Percentiles rank a stretch among this genome's conserved stretches.
Evolutionary conservation across 768 basidiomycete species (phyloP).

Genomic region (Calocybe gangraenosa): DNA sequence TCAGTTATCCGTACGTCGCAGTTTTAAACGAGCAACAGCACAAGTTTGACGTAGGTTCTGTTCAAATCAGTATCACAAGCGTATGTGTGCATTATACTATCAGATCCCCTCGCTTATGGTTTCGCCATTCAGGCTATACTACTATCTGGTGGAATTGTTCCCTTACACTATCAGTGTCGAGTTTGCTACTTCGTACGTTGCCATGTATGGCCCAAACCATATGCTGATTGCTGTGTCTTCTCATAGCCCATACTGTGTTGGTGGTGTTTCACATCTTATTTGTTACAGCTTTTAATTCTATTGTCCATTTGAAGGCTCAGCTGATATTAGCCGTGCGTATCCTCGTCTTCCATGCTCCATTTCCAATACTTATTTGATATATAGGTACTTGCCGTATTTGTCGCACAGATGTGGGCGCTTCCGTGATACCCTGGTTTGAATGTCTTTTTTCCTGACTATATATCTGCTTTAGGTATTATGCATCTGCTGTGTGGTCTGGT

Average conservation of each 20-base stretch:
- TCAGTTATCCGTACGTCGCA: constrained; percentile 11
- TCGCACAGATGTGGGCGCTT: constrained; percentile 10
- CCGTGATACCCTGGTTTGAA: neutral
- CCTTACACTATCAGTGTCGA: constrained; percentile 15
- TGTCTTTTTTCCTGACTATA: neutral
- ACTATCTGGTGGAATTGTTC: constrained; percentile 17
- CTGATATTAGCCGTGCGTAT: constrained; percentile 12
- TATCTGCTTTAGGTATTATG: constrained; percentile 8
- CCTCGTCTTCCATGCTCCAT: neutral
- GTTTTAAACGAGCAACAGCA: neutral
- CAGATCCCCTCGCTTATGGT: neutral
- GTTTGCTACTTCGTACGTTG: constrained; percentile 13
- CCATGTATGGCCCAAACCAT: neutral
- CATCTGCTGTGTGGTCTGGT: constrained; percentile 13
- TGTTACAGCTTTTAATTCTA: neutral
- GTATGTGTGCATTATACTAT: neutral
- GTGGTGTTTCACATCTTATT: neutral
- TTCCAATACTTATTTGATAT: neutral
- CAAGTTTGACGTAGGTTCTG: neutral
- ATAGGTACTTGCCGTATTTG: constrained; percentile 11
- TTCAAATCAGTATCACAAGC: constrained; percentile 12
- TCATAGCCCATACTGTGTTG: constrained; percentile 12
- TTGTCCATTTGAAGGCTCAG: constrained; percentile 4
- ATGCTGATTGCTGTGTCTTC: neutral
- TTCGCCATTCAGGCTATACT: constrained; percentile 8